Percentiles rank a stretch among this genome's conserved stretches.
Conservation (phyloP, 116 monocot genomes). For the Cymodocea nodosa region DNA sequence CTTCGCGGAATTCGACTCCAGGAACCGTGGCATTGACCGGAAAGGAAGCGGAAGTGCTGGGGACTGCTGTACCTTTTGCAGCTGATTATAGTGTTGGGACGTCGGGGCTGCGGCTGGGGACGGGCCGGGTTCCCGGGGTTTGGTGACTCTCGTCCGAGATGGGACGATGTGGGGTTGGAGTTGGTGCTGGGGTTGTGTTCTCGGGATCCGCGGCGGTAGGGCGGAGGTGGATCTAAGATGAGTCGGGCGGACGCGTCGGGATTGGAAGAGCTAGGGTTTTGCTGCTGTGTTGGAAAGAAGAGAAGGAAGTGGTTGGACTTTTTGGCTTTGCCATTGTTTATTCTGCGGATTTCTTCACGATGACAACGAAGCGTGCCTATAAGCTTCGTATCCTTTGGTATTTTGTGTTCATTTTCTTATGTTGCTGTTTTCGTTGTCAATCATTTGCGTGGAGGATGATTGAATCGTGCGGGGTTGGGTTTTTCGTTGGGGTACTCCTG, state of each 20-base stretch:
- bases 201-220: conserved; percentile 27
- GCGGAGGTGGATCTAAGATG: conserved; percentile 29
- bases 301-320: conserved; percentile 7
- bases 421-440: background rate
- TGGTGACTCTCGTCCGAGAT: background rate
- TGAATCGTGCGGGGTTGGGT: background rate
- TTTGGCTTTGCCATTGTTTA: background rate
- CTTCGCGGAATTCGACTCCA: background rate
- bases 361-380: conserved; percentile 84
- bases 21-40: too few species aligned
- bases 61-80: background rate
- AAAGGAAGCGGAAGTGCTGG: background rate
- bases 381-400: conserved; percentile 86
- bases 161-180: conserved; percentile 21
- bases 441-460: background rate
- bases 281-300: conserved; percentile 1
- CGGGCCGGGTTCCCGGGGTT: background rate
- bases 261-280: conserved; percentile 4
- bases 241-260: conserved; percentile 9
- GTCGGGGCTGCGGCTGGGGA: too few species aligned
- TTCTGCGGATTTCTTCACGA: conserved; percentile 18
- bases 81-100: background rate
- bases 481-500: background rate
- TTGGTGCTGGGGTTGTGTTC: background rate
- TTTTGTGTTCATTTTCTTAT: background rate